These are phyloP conservation scores for Acidiella bohemica DNA, from an alignment of 495 filamentous ascomycete species.

Conservation along the genomic window DNA sequence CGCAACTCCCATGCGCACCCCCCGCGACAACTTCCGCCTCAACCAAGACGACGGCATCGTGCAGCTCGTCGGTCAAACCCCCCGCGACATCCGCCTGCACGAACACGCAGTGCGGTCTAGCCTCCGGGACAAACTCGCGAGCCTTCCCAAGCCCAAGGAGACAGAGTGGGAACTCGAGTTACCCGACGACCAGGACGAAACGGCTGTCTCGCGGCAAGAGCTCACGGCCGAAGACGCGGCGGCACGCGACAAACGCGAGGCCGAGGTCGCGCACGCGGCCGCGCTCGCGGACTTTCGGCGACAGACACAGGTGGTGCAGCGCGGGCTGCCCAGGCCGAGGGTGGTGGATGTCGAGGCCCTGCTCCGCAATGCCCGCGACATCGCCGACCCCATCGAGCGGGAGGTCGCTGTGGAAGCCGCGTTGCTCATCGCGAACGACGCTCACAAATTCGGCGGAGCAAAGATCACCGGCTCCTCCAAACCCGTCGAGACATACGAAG, in stretches of 20 bases:
- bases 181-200: conserved; percentile 67
- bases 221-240: conserved; percentile 71
- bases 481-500: conserved; percentile 54
- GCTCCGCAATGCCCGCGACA: conserved; percentile 42
- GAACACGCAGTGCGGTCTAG: conserved; percentile 59
- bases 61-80: conserved; percentile 60
- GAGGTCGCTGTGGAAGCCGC: conserved; percentile 64
- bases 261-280: conserved; percentile 52
- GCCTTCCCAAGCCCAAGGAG: conserved; percentile 82
- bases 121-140: conserved; percentile 58
- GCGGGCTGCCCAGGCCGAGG: conserved; percentile 62
- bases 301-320: conserved; percentile 81
- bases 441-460: conserved; percentile 53
- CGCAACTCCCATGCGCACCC: conserved; percentile 81
- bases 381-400: conserved; percentile 42
- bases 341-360: conserved; percentile 57
- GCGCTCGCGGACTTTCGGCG: conserved; percentile 67
- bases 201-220: conserved; percentile 37
- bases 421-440: conserved; percentile 67
- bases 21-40: conserved; percentile 75
- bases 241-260: conserved; percentile 59
- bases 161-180: conserved; percentile 84
- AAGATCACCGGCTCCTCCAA: conserved; percentile 47
- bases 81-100: conserved; percentile 59
- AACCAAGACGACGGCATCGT: conserved; percentile 53